phyloP scores from a whole-genome alignment of 2,329 filamentous ascomycete genomes.

The Exophiala alcalophila region DNA sequence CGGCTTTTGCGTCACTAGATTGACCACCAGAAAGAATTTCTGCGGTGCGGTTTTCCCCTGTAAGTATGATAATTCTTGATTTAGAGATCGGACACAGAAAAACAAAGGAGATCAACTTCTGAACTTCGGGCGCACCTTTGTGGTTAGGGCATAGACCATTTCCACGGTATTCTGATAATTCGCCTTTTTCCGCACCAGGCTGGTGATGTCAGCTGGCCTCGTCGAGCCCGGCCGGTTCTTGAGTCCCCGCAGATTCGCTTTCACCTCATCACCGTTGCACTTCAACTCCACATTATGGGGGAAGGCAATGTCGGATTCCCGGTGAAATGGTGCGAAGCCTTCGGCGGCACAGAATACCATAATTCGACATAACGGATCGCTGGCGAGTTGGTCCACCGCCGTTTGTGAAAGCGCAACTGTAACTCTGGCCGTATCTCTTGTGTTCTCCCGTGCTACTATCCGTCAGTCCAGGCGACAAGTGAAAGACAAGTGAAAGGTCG shows the following conservation, averaged over 20 bases:
- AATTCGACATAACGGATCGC: constrained; percentile 63
- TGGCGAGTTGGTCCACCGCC: constrained; percentile 54
- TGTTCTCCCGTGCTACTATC: constrained; percentile 55
- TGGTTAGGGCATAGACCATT: constrained; percentile 88
- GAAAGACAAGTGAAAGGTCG: constrained; percentile 33
- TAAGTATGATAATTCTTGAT: constrained; percentile 26
- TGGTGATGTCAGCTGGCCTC: constrained; percentile 85
- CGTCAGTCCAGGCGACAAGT: constrained; percentile 26
- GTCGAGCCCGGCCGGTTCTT: constrained; percentile 97
- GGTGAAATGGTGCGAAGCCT: constrained; percentile 52
- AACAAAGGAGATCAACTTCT: constrained; percentile 14
- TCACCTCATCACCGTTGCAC: constrained; percentile 82
- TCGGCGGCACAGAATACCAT: constrained; percentile 81
- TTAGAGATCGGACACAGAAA: constrained; percentile 27
- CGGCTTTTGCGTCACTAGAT: constrained; percentile 70
- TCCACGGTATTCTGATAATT: constrained; percentile 72
- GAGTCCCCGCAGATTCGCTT: constrained; percentile 87
- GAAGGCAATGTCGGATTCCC: constrained; percentile 70
- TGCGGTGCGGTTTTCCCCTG: constrained; percentile 37
- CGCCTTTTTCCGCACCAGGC: constrained; percentile 62
- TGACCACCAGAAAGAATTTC: constrained; percentile 71
- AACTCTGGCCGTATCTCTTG: constrained; percentile 58
- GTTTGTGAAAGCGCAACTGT: constrained; percentile 57
- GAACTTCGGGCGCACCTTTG: constrained; percentile 59
- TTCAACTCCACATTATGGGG: constrained; percentile 91